Evolutionary conservation across 78 protist genomes (phyloP), one percentile per base, ranked within the genome.

Genomic region (Dictyostelium brefeldianum): DNA sequence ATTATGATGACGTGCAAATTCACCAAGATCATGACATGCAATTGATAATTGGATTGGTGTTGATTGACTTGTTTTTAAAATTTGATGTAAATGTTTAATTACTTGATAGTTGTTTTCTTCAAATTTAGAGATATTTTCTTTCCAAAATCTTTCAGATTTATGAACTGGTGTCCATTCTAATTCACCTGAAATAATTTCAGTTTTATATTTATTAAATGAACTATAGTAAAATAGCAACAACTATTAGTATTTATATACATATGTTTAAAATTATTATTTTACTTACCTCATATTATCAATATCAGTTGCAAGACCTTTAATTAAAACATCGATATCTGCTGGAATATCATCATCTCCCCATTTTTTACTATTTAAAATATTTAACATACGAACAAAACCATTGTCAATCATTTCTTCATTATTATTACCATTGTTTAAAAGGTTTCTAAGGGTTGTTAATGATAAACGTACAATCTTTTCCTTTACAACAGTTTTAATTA

Each of bases 131-230:
- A 83, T 82, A 75, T 97, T 97, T 56, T 98, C 97, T 27, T 57
- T 36, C 99, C 99, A 98, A 85, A 98, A 98, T n/a, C 89, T 64
- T 73, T 94, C 96, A 17, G 96, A 79, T 43, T 89, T 95, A 94
- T 98, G 99, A 12, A 89, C 94, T 56, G 99, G 98, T 41, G 97
- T 70, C 99, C 99, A 98, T 71, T 91, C 95, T 46, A 98, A 89
- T 22, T 48, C 78, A 22, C 97, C 95, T 10, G 98, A 43, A 25
- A 15, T 27, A 15, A 95, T 43, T 51, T 98, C 99, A 29, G 69
- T 46, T 27, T 78, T 80, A 95, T 98, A 97, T 73, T 62, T 54
- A 71, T 97, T 90, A n/a, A 90, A 89, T 43, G 96, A 78, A 69
- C 96, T 96, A 77, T 15, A n/a, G n/a, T n/a, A n/a, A 14, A 48